Conservation (phyloP, 2,329 filamentous ascomycete genomes). For the Fusarium sp. region DNA sequence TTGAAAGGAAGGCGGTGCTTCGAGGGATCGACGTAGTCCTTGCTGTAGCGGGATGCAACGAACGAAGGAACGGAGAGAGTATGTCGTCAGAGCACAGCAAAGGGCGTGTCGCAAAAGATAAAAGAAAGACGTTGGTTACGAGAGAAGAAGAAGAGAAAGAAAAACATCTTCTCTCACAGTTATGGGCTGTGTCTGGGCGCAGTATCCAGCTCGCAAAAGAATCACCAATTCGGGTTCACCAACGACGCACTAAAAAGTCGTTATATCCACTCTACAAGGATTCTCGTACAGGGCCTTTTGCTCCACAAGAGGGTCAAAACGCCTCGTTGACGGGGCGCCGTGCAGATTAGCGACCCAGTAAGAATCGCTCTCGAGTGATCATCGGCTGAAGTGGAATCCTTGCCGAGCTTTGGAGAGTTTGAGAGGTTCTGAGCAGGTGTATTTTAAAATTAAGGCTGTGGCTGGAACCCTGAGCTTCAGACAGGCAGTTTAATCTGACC, state of each 20-base stretch:
- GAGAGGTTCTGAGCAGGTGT: neutral
- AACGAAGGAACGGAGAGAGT: neutral
- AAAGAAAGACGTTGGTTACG: neutral
- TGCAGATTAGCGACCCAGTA: neutral
- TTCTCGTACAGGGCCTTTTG: neutral
- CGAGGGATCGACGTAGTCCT: neutral
- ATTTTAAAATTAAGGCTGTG: neutral
- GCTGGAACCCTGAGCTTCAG: neutral
- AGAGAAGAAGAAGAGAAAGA: neutral
- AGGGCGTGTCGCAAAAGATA: neutral
- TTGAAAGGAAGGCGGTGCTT: neutral
- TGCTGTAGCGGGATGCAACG: neutral
- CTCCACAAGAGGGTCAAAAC: neutral
- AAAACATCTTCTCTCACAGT: neutral
- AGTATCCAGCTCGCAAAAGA: neutral
- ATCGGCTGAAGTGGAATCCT: neutral
- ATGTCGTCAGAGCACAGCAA: neutral
- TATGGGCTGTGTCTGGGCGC: neutral
- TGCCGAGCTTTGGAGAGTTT: neutral
- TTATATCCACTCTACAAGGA: neutral
- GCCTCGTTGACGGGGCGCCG: neutral
- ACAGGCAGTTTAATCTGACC: neutral
- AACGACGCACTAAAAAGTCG: neutral
- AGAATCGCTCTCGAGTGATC: neutral
- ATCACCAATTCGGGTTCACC: neutral